Base-by-base conservation (phyloP, 345 rosid genomes). In the Eucalyptus grandis region DNA sequence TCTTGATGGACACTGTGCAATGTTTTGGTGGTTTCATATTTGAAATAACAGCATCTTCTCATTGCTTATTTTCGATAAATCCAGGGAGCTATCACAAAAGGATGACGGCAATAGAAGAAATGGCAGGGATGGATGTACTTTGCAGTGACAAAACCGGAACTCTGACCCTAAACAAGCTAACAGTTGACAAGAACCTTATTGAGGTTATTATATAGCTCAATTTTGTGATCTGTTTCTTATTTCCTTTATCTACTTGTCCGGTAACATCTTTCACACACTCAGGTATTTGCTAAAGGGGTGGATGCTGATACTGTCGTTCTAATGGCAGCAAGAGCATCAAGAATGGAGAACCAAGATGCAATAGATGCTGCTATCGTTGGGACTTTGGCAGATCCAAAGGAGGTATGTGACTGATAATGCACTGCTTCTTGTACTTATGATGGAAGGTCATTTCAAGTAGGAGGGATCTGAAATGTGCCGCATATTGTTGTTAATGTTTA, bases 41-140 rank as follows among this genome's bases (percentile, higher is more conserved):
- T 8, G 83, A 83, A 56, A 22, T 88, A 8, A 37, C 49, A 47
- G 34, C 67, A 80, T 40, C 44, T 34, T 88, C 37, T 80, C 11
- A 15, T 80, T 82, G 77, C 5, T 77, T 72, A 49, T 60, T 30
- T 10, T 34, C 16, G 14, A 89, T 85, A 87, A 50, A 87, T 90
- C 65, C 92, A 94, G 96, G 96, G 96, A 53, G 97, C 97, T 91
- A 95, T 95, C 77, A 95, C 96, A 6, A 95, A 90, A 90, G 97
- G 92, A 95, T 95, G 97, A 94, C 97, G 19, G 97, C 97, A 44
- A 95, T 95, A 62, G 96, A 95, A 92, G 97, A 95, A 92, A 92
- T 94, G 97, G 97, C 97, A 46, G 97, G 95, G 92, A 94, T 95
- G 97, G 97, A 93, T 89, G 95, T 94, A 16, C 95, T 94, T 31